Conservation (phyloP, 495 filamentous ascomycete genomes). For the Lindgomyces ingoldianus region DNA sequence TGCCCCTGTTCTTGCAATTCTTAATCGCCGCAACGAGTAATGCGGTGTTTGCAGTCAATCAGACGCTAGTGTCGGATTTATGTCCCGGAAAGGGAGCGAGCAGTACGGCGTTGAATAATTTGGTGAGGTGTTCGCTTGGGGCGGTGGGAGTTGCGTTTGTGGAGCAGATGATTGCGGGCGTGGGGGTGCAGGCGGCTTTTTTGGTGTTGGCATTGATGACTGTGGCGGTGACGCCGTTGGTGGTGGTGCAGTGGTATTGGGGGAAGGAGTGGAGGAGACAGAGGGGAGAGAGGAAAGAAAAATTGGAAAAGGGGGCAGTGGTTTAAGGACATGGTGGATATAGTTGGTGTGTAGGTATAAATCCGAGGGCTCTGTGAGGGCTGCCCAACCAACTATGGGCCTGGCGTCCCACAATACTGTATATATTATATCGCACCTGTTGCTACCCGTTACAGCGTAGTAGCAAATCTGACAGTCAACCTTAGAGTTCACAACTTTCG, state of each 20-base stretch:
- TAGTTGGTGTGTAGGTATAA: too few species aligned
- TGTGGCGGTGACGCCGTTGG: slow-evolving; percentile 1
- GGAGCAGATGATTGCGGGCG: slow-evolving; percentile 4
- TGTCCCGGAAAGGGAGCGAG: slow-evolving; percentile 15
- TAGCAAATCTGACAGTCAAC: too few species aligned
- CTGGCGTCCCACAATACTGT: too few species aligned
- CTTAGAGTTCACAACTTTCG: too few species aligned
- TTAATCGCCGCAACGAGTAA: slow-evolving; percentile 17
- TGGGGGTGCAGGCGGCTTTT: slow-evolving; percentile 9
- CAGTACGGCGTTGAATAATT: slow-evolving; percentile 12
- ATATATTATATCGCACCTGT: too few species aligned
- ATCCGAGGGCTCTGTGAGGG: too few species aligned
- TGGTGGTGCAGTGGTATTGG: slow-evolving; percentile 24
- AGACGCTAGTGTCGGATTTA: slow-evolving; percentile 18
- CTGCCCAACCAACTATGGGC: too few species aligned
- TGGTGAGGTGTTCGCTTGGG: slow-evolving; percentile 10
- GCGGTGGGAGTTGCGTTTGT: slow-evolving; percentile 14
- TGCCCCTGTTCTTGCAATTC: slow-evolving; percentile 21
- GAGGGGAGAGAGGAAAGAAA: background rate
- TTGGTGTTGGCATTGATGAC: background rate
- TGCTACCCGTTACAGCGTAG: too few species aligned
- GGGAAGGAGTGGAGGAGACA: slow-evolving; percentile 6
- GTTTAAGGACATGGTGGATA: too few species aligned
- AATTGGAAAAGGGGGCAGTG: background rate
- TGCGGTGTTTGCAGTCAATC: slow-evolving; percentile 20